These are phyloP conservation scores for Euphorbia lathyris DNA, from an alignment of 345 rosid species.

Conservation along the genomic window DNA sequence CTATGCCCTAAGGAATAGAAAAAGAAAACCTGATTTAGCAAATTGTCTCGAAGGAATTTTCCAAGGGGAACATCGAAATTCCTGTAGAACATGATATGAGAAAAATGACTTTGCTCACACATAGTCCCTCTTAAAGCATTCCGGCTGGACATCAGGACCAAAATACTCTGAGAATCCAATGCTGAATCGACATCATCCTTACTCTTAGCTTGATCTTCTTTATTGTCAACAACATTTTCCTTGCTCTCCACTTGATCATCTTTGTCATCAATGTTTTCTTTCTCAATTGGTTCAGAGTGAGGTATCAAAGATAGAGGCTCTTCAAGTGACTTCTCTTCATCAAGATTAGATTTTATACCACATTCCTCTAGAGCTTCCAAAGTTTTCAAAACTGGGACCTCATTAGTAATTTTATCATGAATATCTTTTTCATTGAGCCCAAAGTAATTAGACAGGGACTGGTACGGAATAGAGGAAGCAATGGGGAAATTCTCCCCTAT, in stretches of 20 bases:
- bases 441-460: constrained; percentile 54
- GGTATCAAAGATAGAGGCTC: constrained; percentile 28
- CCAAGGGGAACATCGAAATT: constrained; percentile 87
- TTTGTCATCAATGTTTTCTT: constrained; percentile 24
- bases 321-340: constrained; percentile 34
- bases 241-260: constrained; percentile 33
- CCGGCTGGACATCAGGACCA: constrained; percentile 82
- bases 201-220: constrained; percentile 33
- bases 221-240: constrained; percentile 29
- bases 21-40: constrained; percentile 73
- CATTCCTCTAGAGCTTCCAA: constrained; percentile 29
- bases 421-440: constrained; percentile 41
- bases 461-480: constrained; percentile 38
- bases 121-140: constrained; percentile 63
- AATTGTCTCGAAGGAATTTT: constrained; percentile 69
- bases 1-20: constrained; percentile 7
- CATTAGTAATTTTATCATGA: constrained; percentile 30
- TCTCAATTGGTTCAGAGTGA: constrained; percentile 30
- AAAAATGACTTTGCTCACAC: constrained; percentile 91
- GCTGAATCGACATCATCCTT: constrained; percentile 41
- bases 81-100: constrained; percentile 86
- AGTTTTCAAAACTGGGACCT: constrained; percentile 38
- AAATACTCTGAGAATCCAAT: constrained; percentile 66
- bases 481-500: constrained; percentile 44
- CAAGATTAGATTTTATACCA: constrained; percentile 35